phyloP scores from a whole-genome alignment of 108 stramenopile species.

The Skeletonema menzelii region DNA sequence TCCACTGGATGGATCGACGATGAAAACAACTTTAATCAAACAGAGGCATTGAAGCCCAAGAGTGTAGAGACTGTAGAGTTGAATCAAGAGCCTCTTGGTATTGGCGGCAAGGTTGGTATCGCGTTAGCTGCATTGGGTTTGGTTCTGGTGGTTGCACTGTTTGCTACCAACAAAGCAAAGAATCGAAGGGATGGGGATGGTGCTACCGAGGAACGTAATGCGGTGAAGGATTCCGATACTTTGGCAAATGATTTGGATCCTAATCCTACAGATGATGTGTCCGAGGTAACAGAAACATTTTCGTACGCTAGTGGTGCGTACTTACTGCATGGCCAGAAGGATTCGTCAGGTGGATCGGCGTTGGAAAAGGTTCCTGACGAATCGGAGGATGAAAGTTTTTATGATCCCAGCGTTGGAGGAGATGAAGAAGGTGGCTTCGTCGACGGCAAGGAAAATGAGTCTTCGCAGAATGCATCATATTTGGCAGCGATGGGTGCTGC shows the following conservation, averaged over 20 bases:
- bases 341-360: constrained; percentile 9
- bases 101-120: constrained; percentile 52
- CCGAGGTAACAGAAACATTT: constrained; percentile 18
- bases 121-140: constrained; percentile 36
- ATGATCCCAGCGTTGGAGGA: constrained; percentile 8
- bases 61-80: not conserved
- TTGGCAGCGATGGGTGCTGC: constrained; percentile 31
- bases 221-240: constrained; percentile 6
- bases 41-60: constrained; percentile 26
- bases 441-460: not conserved
- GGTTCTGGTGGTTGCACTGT: constrained; percentile 21
- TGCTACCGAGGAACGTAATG: constrained; percentile 30
- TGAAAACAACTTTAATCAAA: constrained; percentile 21
- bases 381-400: constrained; percentile 17
- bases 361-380: constrained; percentile 20
- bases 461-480: constrained; percentile 1
- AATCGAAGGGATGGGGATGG: constrained; percentile 1
- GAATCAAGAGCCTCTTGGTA: not conserved
- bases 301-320: constrained; percentile 27
- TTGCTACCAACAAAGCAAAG: not conserved
- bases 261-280: constrained; percentile 24
- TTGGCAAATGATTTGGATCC: constrained; percentile 16
- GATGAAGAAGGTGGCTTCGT: not conserved
- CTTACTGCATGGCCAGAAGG: constrained; percentile 14
- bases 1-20: constrained; percentile 17